Evolutionary conservation across 2,329 filamentous ascomycete genomes (phyloP).

Genomic region (Penicillium oxalicum): DNA sequence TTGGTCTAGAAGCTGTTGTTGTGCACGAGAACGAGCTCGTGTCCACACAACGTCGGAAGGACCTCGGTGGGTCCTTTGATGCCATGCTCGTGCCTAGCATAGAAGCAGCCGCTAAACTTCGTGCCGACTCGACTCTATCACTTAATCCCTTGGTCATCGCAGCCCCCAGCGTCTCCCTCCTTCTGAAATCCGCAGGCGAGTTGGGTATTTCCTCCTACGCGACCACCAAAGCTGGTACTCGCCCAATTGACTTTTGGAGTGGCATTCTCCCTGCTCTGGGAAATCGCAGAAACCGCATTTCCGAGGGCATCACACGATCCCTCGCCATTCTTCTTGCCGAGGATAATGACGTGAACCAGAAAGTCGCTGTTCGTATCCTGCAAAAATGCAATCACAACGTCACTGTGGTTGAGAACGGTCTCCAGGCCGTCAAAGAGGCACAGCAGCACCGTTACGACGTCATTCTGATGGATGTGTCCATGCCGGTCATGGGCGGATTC

Average conservation of each 20-base stretch:
- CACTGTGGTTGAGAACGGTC: slow-evolving; percentile 76
- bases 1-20: slow-evolving; percentile 72
- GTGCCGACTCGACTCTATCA: slow-evolving; percentile 83
- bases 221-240: slow-evolving; percentile 70
- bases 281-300: slow-evolving; percentile 78
- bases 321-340: slow-evolving; percentile 89
- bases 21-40: slow-evolving; percentile 62
- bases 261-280: slow-evolving; percentile 89
- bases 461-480: slow-evolving; percentile 94
- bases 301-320: slow-evolving; percentile 85
- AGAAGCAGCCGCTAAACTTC: slow-evolving; percentile 71
- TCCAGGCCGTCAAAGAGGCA: slow-evolving; percentile 61
- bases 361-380: slow-evolving; percentile 85
- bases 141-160: slow-evolving; percentile 88
- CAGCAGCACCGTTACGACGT: slow-evolving; percentile 85
- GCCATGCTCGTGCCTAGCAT: slow-evolving; percentile 89
- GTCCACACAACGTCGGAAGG: slow-evolving; percentile 43
- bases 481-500: slow-evolving; percentile 96
- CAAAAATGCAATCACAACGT: slow-evolving; percentile 71
- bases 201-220: slow-evolving; percentile 93
- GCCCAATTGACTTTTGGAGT: slow-evolving; percentile 84
- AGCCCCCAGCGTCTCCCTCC: slow-evolving; percentile 80
- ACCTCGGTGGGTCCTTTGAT: slow-evolving; percentile 63
- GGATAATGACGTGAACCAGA: slow-evolving; percentile 92
- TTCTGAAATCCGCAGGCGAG: slow-evolving; percentile 81